A percentile compares a stretch with the other conserved stretches of the same genome.
Conservation (phyloP, 805 yeast species). For the Kodamaea leandrae region DNA sequence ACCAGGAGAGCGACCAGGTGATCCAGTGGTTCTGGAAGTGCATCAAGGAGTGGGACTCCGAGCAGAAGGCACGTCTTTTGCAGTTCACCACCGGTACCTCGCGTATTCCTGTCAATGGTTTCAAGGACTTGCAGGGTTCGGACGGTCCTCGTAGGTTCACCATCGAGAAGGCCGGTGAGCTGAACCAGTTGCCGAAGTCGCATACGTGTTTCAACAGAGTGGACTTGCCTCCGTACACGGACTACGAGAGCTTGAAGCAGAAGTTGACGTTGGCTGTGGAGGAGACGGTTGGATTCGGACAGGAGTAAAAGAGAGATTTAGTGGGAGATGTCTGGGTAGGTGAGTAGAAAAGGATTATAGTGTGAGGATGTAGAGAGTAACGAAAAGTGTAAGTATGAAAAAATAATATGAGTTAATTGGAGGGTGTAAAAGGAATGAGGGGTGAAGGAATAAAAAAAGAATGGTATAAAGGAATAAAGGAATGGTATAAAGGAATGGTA, state of each 20-base stretch:
- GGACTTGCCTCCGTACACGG: conserved; percentile 91
- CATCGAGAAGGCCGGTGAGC: conserved; percentile 96
- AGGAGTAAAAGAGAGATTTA: conserved; percentile 56
- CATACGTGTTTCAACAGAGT: conserved; percentile 99
- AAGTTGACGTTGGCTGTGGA: conserved; percentile 95
- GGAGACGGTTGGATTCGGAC: conserved; percentile 98
- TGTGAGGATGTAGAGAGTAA: too few relatives aligned
- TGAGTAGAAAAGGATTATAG: too few relatives aligned
- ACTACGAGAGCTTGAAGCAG: conserved; percentile 79
- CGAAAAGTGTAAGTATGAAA: too few relatives aligned
- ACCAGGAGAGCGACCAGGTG: conserved; percentile 93
- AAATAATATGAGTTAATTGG: too few relatives aligned
- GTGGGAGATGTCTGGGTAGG: too few relatives aligned
- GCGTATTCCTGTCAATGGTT: conserved; percentile 97
- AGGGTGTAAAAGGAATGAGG: too few relatives aligned
- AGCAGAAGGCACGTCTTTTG: conserved; percentile 89
- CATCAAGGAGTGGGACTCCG: conserved; percentile 91
- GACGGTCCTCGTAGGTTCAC: conserved; percentile 99
- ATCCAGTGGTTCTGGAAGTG: conserved; percentile 99
- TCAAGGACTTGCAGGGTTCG: conserved; percentile 96
- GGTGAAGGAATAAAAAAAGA: too few relatives aligned
- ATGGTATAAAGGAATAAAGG: too few relatives aligned
- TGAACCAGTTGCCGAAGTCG: conserved; percentile 90
- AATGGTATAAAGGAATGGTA: too few relatives aligned
- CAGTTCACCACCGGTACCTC: conserved; percentile 99